Base-by-base conservation (phyloP, 1,284 basidiomycete species). In the Ustilago sp. region DNA sequence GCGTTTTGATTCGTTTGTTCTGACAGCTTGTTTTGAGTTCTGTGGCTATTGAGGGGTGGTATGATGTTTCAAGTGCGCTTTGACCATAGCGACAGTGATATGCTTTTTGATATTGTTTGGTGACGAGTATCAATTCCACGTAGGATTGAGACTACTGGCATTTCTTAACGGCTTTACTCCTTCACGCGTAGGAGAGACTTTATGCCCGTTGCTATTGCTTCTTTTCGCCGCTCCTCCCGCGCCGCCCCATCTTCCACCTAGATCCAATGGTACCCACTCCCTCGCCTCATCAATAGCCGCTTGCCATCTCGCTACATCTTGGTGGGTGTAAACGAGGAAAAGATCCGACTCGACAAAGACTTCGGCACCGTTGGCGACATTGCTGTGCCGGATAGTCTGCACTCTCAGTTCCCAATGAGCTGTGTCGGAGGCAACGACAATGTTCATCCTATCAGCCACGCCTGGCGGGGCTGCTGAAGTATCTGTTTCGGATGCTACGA, bases 311-410 rank as follows among this genome's bases (percentile, higher is more conserved):
- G 35, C 63, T 0, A 73, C 70, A 28, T 69, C 66, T 13, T 41
- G 12, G 12, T 73, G 66, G 4, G 54, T 67, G 63, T 73, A 73
- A 41, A 73, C 74, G 17, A 77, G 69, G 60, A 62, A 77, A 17
- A 77, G 67, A 11, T 77, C 74, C 15, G 69, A 69, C 35, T 77
- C 69, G 53, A 77, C 66, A 58, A 76, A 72, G 41, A 65, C 65
- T 9, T 56, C 51, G 6, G 59, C n/a, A 15, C 58, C 41, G n/a
- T 28, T 45, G 8, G 68, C 50, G 34, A 61, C 59, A 54, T 69
- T 70, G 31, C 19, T 51, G 51, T 77, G 66, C 35, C 59, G 70
- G 12, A 68, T 61, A 4, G 64, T 71, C 8, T 70, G 63, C 7
- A 77, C 71, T 11, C 71, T 67, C 2, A 77, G 56, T 11, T 77